Evolutionary conservation across 129 eudicot genomes (phyloP).

Genomic region (Chrysanthemum makinoi): DNA sequence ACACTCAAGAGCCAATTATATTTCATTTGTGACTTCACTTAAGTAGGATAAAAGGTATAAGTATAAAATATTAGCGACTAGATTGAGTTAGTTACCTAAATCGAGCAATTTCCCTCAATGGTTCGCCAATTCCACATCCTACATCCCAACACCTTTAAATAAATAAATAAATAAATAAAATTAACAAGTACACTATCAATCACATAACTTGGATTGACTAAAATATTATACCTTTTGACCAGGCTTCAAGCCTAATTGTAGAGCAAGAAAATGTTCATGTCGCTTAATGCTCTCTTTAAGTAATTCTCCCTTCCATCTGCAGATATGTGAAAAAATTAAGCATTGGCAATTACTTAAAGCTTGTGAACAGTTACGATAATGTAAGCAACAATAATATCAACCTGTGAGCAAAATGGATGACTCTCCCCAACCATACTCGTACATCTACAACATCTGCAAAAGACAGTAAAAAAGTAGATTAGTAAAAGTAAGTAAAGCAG

Average conservation of each 20-base stretch:
- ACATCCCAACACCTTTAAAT: slow-evolving; percentile 54
- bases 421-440: slow-evolving; percentile 99
- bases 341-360: background rate
- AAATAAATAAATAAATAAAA: too few relatives aligned
- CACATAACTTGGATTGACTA: too few relatives aligned
- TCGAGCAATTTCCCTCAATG: slow-evolving; percentile 89
- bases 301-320: slow-evolving; percentile 92
- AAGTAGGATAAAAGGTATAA: background rate
- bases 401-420: slow-evolving; percentile 99
- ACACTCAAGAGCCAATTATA: background rate
- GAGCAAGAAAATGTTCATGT: slow-evolving; percentile 95
- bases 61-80: too few relatives aligned
- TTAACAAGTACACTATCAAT: too few relatives aligned
- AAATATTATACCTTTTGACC: slow-evolving; percentile 40
- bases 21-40: background rate
- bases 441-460: too few relatives aligned
- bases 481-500: too few relatives aligned
- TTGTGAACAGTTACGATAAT: background rate
- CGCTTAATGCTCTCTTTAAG: slow-evolving; percentile 91
- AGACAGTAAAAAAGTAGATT: too few relatives aligned
- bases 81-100: slow-evolving; percentile 54
- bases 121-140: slow-evolving; percentile 98
- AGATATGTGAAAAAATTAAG: background rate
- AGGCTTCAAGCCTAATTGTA: slow-evolving; percentile 81
- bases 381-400: slow-evolving; percentile 21